These are phyloP conservation scores for Aphanomyces stellatus DNA, from an alignment of 352 stramenopile species.

Conservation along the genomic window DNA sequence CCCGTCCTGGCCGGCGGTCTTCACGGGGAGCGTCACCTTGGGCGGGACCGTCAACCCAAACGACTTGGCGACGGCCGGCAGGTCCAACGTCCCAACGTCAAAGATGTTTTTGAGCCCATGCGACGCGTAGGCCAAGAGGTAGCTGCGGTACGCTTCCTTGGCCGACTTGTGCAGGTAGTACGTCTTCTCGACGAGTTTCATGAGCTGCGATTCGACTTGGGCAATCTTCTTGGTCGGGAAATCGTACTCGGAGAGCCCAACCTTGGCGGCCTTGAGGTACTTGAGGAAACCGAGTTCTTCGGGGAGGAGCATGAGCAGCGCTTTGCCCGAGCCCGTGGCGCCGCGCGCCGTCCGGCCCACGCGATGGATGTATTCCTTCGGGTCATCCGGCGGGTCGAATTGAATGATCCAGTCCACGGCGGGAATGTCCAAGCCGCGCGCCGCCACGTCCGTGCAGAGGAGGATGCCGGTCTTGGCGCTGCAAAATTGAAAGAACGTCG, in stretches of 20 bases:
- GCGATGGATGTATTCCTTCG: slow-evolving; percentile 97
- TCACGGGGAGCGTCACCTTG: slow-evolving; percentile 92
- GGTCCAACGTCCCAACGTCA: slow-evolving; percentile 95
- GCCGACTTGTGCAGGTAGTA: slow-evolving; percentile 98
- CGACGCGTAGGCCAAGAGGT: slow-evolving; percentile 96
- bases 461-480: slow-evolving; percentile 95
- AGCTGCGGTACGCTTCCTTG: slow-evolving; percentile 96
- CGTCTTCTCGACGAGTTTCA: slow-evolving; percentile 98
- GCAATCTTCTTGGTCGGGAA: slow-evolving; percentile 97
- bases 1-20: slow-evolving; percentile 61
- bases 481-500: slow-evolving; percentile 99
- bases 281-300: slow-evolving; percentile 97
- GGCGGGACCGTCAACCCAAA: slow-evolving; percentile 97
- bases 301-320: slow-evolving; percentile 96
- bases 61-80: slow-evolving; percentile 92
- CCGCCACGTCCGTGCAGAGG: slow-evolving; percentile 97
- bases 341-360: slow-evolving; percentile 83
- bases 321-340: slow-evolving; percentile 84
- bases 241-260: slow-evolving; percentile 98
- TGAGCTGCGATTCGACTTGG: slow-evolving; percentile 96
- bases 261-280: slow-evolving; percentile 97
- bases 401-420: slow-evolving; percentile 99
- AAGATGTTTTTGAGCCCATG: slow-evolving; percentile 98
- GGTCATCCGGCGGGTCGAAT: slow-evolving; percentile 98
- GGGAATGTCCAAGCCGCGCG: slow-evolving; percentile 95